Conservation (phyloP, 345 rosid species). For the Bruguiera sexangula region DNA sequence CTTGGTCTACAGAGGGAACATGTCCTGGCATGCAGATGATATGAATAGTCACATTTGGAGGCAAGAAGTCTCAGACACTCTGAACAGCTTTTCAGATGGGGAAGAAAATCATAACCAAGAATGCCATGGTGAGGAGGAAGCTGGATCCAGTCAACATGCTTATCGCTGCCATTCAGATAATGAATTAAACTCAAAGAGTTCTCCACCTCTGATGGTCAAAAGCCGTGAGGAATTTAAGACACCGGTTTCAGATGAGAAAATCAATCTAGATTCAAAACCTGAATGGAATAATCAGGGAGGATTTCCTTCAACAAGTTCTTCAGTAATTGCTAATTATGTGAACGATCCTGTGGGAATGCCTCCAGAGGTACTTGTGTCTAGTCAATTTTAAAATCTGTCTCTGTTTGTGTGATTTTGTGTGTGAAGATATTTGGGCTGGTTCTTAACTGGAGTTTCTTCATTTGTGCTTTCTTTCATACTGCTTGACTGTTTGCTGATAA, state of each 20-base stretch:
- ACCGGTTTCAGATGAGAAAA: conserved; percentile 30
- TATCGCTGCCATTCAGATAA: conserved; percentile 79
- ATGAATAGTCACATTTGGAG: conserved; percentile 35
- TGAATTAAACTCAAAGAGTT: conserved; percentile 55
- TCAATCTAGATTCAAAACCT: conserved; percentile 34
- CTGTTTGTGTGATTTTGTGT: conserved; percentile 5
- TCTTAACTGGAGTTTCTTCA: background rate
- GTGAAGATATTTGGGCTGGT: background rate
- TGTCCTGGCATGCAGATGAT: conserved; percentile 66
- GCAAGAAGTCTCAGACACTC: conserved; percentile 49
- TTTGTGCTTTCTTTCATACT: background rate
- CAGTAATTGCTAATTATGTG: conserved; percentile 30
- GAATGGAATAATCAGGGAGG: conserved; percentile 34
- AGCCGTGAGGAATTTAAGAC: conserved; percentile 39
- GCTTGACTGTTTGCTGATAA: background rate
- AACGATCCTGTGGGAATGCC: conserved; percentile 83
- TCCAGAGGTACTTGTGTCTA: conserved; percentile 61
- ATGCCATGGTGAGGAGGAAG: conserved; percentile 45
- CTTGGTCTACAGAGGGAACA: conserved; percentile 34
- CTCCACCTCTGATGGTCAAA: conserved; percentile 50
- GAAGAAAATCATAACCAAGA: conserved; percentile 56
- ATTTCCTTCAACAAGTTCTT: conserved; percentile 29
- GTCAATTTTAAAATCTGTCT: conserved; percentile 9
- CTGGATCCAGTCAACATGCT: conserved; percentile 39
- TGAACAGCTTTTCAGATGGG: conserved; percentile 60